Base-by-base conservation (phyloP, 2,329 filamentous ascomycete genomes). In the Aspergillus pseudoviridinutans region DNA sequence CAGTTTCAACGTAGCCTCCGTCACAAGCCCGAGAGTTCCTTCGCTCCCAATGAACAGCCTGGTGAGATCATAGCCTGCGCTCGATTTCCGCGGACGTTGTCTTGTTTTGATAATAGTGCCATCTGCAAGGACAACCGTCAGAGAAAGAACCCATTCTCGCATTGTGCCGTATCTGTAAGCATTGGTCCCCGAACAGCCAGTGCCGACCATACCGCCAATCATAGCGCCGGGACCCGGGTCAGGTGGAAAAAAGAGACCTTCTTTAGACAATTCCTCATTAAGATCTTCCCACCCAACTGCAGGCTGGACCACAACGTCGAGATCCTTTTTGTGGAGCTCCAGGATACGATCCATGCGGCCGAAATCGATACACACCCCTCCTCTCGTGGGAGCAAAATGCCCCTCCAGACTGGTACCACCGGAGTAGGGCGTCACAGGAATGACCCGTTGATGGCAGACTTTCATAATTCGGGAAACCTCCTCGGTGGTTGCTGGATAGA, bases 131-230 rank as follows among this genome's bases (percentile, higher is more conserved):
- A 96, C 92, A 3, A 96, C 90, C 0, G 92, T 96, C 64, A 96
- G 76, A 54, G 85, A 89, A 24, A 96, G 78, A 12, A 96, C 92
- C 92, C 92, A 96, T 71, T 96, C 92, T 61, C 90, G 87, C 91
- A 96, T 96, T 2, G 92, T 96, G 61, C 92, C 92, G 73, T 96
- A 96, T 57, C 92, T 84, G 78, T 95, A 96, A 17, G 92, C 88
- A 72, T 96, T 96, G 14, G 92, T 96, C 58, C 92, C 92, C 4
- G 78, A 80, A 61, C 79, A 81, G 49, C 78, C 78, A 9, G 79
- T 81, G 9, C 78, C 78, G 10, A 81, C 76, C 79, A 81, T 81
- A 55, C 92, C 92, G 57, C 92, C 92, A 66, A 97, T 96, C 87
- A 91, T 91, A 60, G 92, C 92, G 20, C 92, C 91, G 53, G 92